Evolutionary conservation across 1,139 yeast genomes (phyloP).

Genomic region (Hemisphaericaspora xylanilytica): DNA sequence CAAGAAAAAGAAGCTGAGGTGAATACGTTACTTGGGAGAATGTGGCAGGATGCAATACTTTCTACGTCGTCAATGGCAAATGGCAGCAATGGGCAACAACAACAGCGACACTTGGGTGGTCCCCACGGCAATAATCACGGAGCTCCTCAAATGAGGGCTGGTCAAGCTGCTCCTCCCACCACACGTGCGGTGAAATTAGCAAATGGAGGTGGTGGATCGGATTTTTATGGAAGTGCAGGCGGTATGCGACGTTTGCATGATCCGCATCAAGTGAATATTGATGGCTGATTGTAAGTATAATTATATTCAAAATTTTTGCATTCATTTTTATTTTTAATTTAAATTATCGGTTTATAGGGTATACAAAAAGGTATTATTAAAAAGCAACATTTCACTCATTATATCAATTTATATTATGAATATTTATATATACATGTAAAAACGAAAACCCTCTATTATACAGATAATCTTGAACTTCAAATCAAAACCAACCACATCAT

Average conservation of each 20-base stretch:
- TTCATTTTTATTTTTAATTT: not conserved
- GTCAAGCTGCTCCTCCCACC: conserved; percentile 32
- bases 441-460: not conserved
- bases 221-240: not conserved
- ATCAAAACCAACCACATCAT: conserved; percentile 7
- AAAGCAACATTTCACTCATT: too few species aligned
- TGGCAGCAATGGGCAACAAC: conserved; percentile 1
- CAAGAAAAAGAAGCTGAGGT: conserved; percentile 35
- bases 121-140: not conserved
- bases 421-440: not conserved
- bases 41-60: conserved; percentile 46
- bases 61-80: conserved; percentile 16
- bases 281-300: not conserved
- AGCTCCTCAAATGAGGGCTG: not conserved
- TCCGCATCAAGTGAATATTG: not conserved
- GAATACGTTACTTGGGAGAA: conserved; percentile 23
- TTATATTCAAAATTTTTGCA: not conserved
- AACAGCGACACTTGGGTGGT: conserved; percentile 10
- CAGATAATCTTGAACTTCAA: not conserved
- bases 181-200: conserved; percentile 41
- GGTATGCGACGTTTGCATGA: not conserved
- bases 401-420: not conserved
- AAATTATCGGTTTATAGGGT: not conserved
- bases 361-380: not conserved
- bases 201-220: conserved; percentile 17